Evolutionary conservation across 1,284 basidiomycete genomes (phyloP).

Genomic region (Puccinia horiana): DNA sequence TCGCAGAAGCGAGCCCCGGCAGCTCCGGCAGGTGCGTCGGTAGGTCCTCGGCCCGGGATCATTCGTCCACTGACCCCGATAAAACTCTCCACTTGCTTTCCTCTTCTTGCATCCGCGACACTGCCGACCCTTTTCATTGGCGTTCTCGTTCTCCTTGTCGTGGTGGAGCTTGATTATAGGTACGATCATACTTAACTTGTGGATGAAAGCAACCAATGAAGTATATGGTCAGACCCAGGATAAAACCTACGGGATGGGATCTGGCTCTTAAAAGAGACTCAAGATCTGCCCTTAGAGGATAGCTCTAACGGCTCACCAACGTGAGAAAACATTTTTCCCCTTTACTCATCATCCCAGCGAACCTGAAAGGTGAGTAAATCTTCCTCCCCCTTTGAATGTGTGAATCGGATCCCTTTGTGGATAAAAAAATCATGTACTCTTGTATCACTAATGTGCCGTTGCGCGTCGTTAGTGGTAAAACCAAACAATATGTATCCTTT

Average conservation of each 20-base stretch:
- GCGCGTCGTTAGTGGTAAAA: not conserved
- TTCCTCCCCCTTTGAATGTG: not conserved
- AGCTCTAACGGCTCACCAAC: not conserved
- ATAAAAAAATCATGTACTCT: not conserved
- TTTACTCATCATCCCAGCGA: not conserved
- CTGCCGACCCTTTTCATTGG: not conserved
- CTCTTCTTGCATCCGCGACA: constrained; percentile 17
- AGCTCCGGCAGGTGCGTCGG: constrained; percentile 1
- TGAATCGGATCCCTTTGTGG: not conserved
- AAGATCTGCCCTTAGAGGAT: not conserved
- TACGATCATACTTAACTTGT: not conserved
- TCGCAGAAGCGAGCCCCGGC: not conserved
- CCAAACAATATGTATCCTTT: not conserved
- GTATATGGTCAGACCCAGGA: not conserved
- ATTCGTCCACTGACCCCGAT: not conserved
- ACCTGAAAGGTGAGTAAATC: not conserved
- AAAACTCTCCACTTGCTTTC: not conserved
- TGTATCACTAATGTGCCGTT: not conserved
- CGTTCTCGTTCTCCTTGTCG: constrained; percentile 2
- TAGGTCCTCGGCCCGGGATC: not conserved
- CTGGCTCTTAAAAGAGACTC: not conserved
- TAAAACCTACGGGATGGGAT: not conserved
- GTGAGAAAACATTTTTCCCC: not conserved
- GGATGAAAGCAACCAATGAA: not conserved
- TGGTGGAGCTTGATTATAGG: not conserved